Conservation (phyloP, 129 eudicot genomes). For the Saussurea involucrata region DNA sequence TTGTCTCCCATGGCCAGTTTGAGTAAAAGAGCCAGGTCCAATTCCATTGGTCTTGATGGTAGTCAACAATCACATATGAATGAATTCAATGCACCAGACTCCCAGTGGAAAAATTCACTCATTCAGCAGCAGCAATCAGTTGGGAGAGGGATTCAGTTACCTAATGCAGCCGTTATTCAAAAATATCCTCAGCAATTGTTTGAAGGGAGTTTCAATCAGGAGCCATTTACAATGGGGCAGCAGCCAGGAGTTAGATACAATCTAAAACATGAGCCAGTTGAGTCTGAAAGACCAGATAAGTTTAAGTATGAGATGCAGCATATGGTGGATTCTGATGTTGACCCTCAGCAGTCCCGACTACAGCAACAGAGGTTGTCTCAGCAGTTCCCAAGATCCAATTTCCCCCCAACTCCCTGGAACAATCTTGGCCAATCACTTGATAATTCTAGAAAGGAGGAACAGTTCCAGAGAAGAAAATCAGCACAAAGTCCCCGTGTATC, state of each 20-base stretch:
- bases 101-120: constrained; percentile 60
- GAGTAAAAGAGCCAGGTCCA: constrained; percentile 65
- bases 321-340: constrained; percentile 47
- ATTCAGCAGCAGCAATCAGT: constrained; percentile 64
- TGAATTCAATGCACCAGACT: constrained; percentile 47
- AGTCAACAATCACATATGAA: constrained; percentile 57
- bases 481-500: constrained; percentile 92
- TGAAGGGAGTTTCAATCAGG: constrained; percentile 71
- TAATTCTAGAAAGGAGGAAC: constrained; percentile 72
- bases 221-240: constrained; percentile 52
- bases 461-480: constrained; percentile 59
- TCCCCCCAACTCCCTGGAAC: constrained; percentile 72
- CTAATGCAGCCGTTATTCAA: constrained; percentile 54
- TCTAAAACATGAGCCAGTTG: constrained; percentile 69
- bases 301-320: constrained; percentile 47
- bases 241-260: constrained; percentile 57
- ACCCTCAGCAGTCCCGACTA: constrained; percentile 47
- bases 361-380: constrained; percentile 60
- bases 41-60: constrained; percentile 45
- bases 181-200: constrained; percentile 57
- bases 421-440: constrained; percentile 55
- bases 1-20: constrained; percentile 47
- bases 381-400: constrained; percentile 52
- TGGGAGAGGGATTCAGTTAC: constrained; percentile 59
- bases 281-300: constrained; percentile 53